These are phyloP conservation scores for Neocucurbitaria cava DNA, from an alignment of 2,329 filamentous ascomycete genomes.

Conservation along the genomic window DNA sequence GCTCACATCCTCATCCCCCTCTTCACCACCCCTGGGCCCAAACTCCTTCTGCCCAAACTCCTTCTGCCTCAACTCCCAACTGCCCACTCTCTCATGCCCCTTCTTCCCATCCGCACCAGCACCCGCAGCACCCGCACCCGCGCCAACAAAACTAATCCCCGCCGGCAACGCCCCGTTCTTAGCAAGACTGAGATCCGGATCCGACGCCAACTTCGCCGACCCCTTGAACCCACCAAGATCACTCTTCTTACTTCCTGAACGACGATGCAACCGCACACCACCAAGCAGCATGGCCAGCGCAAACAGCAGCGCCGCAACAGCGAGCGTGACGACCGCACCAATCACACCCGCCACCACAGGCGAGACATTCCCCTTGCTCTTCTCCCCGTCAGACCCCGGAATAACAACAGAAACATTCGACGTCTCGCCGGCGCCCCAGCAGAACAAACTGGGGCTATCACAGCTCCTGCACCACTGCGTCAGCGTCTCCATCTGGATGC, in stretches of 20 bases:
- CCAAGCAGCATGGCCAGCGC: conserved; percentile 53
- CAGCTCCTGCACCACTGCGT: conserved; percentile 62
- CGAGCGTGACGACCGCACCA: conserved; percentile 61
- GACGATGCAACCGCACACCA: conserved; percentile 55
- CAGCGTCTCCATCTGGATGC: conserved; percentile 53
- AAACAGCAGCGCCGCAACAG: conserved; percentile 52
- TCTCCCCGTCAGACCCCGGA: neutral
- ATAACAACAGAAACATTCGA: conserved; percentile 10
- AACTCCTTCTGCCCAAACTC: conserved; percentile 41
- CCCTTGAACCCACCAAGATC: conserved; percentile 65
- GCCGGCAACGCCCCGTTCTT: conserved; percentile 51
- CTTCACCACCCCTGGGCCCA: too few relatives aligned
- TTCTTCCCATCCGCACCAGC: conserved; percentile 9
- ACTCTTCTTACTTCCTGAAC: conserved; percentile 32
- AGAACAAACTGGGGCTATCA: conserved; percentile 58
- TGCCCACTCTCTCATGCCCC: conserved; percentile 62
- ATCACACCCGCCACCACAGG: conserved; percentile 63
- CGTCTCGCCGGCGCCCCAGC: conserved; percentile 51
- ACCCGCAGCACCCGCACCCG: conserved; percentile 24
- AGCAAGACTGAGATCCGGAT: conserved; percentile 59
- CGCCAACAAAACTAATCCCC: conserved; percentile 27
- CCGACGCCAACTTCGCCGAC: conserved; percentile 60
- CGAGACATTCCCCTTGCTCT: conserved; percentile 32
- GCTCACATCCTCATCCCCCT: conserved; percentile 33
- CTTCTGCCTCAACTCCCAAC: conserved; percentile 62